phyloP scores from a whole-genome alignment of 441 rosid species.

The Isatis lusitanica region DNA sequence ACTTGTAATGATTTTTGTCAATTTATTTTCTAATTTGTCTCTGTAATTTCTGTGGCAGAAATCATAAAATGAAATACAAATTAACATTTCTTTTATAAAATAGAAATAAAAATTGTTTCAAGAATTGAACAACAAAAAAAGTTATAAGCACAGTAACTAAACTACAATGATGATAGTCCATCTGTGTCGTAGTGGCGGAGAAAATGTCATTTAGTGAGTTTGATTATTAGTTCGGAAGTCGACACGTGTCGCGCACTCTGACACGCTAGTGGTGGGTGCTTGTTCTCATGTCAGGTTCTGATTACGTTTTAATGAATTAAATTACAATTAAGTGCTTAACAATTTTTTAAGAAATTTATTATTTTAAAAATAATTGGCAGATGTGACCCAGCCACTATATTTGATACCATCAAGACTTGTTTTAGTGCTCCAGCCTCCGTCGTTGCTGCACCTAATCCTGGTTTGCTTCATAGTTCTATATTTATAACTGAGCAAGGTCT shows the following conservation, averaged over 20 bases:
- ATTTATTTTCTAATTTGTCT: no score
- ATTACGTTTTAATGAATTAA: conserved; percentile 20
- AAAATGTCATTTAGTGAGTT: conserved; percentile 37
- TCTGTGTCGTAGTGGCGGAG: neutral
- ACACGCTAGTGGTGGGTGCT: conserved; percentile 29
- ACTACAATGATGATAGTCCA: conserved; percentile 6
- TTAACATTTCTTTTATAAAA: neutral
- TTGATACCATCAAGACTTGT: conserved; percentile 9
- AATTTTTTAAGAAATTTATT: neutral
- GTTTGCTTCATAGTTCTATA: no score
- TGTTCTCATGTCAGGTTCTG: conserved; percentile 31
- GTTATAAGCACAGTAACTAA: neutral
- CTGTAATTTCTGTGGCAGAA: no score
- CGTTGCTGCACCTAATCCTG: no score
- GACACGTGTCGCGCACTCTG: conserved; percentile 40
- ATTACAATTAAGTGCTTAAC: no score
- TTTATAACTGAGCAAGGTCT: no score
- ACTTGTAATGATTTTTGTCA: no score
- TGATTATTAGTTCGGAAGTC: conserved; percentile 29
- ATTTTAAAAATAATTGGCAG: conserved; percentile 6
- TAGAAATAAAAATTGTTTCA: neutral
- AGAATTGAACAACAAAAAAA: neutral
- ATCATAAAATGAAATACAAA: no score
- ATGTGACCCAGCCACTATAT: conserved; percentile 27
- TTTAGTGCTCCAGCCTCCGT: neutral